A percentile compares a stretch with the other conserved stretches of the same genome.
These are phyloP conservation scores for Rhizoclosmatium sp. DNA, from an alignment of 192 early-diverging fungal species.

Conservation along the genomic window DNA sequence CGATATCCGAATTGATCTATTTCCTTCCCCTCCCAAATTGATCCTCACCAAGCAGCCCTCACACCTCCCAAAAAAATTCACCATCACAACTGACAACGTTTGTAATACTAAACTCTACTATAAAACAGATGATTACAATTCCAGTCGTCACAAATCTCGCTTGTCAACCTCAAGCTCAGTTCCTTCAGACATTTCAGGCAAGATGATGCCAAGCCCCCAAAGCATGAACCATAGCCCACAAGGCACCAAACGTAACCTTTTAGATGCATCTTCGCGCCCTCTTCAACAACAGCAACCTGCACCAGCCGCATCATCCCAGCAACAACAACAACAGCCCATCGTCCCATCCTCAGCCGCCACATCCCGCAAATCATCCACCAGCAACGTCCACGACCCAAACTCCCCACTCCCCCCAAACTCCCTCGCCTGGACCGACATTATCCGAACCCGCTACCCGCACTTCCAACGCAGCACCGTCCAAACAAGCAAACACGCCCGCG, in stretches of 20 bases:
- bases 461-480: slow-evolving; percentile 35
- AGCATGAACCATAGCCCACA: not conserved
- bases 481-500: slow-evolving; percentile 32
- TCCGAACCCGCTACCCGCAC: slow-evolving; percentile 34
- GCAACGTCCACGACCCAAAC: not conserved
- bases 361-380: not conserved
- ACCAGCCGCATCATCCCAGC: slow-evolving; percentile 7
- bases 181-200: not conserved
- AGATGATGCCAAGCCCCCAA: slow-evolving; percentile 18
- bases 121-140: not conserved
- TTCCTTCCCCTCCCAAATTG: not conserved
- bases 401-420: slow-evolving; percentile 9
- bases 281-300: not conserved
- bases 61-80: not conserved
- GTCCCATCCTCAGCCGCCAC: not conserved
- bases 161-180: not conserved
- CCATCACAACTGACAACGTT: not conserved
- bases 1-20: not conserved
- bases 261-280: not conserved
- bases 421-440: slow-evolving; percentile 37
- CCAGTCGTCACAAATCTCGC: not conserved
- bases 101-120: no score
- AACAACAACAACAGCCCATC: not conserved
- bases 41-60: not conserved
- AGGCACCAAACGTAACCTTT: not conserved